Conservation (phyloP, 805 yeast species). For the Pichia cabralensis region DNA sequence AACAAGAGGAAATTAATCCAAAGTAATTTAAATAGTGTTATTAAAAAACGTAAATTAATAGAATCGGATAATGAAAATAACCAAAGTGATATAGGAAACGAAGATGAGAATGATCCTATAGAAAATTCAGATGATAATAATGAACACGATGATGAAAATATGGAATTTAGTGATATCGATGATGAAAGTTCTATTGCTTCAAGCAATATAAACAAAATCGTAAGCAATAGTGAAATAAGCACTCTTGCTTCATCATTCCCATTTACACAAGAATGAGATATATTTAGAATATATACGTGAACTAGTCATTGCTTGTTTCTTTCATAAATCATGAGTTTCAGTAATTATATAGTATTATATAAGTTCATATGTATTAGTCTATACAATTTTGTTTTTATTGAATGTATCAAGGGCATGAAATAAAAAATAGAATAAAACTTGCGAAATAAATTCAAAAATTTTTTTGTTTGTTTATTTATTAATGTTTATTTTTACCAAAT, state of each 20-base stretch:
- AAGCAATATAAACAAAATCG: neutral
- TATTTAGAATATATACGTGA: neutral
- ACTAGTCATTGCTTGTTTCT: too few relatives aligned
- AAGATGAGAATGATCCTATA: constrained; percentile 10
- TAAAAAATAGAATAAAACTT: too few relatives aligned
- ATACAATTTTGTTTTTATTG: too few relatives aligned
- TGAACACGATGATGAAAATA: constrained; percentile 1
- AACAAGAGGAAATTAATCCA: neutral
- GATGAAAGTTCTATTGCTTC: neutral
- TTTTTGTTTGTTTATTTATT: too few relatives aligned
- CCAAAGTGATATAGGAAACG: too few relatives aligned
- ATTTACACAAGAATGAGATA: constrained; percentile 3
- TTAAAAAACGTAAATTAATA: constrained; percentile 2
- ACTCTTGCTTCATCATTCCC: constrained; percentile 9
- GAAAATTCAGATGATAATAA: constrained; percentile 10
- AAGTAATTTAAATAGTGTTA: too few relatives aligned
- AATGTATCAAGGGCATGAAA: too few relatives aligned
- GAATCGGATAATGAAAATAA: constrained; percentile 3
- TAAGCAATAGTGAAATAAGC: constrained; percentile 4
- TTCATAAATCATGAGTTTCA: too few relatives aligned
- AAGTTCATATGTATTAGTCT: too few relatives aligned
- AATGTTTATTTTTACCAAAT: too few relatives aligned
- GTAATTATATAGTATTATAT: too few relatives aligned
- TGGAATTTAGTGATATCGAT: neutral
- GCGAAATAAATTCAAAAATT: too few relatives aligned